These are phyloP conservation scores for Boletus tylopilopsis DNA, from an alignment of 768 basidiomycete genomes.

Conservation along the genomic window DNA sequence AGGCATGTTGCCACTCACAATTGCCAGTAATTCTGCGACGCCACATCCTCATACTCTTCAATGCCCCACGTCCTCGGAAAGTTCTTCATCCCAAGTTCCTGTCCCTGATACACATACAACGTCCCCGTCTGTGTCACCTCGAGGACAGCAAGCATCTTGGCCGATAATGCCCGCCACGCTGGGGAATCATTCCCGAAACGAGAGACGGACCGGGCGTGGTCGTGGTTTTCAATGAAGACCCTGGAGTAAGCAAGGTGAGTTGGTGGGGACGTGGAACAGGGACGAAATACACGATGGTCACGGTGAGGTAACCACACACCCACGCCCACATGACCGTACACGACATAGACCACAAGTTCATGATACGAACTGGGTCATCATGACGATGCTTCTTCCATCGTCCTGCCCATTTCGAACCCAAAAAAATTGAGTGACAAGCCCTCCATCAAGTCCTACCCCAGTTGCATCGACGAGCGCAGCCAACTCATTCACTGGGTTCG, in stretches of 20 bases:
- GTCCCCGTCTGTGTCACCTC: conserved; percentile 62
- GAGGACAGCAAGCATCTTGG: conserved; percentile 57
- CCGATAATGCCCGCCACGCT: conserved; percentile 53
- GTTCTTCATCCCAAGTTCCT: conserved; percentile 67
- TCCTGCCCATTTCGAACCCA: not conserved
- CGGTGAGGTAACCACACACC: no score
- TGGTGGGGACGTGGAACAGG: not conserved
- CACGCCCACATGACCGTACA: no score
- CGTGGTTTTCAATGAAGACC: conserved; percentile 40
- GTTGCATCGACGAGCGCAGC: not conserved
- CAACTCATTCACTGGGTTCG: conserved; percentile 13
- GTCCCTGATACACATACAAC: conserved; percentile 69
- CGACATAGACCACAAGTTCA: no score
- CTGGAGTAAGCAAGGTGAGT: conserved; percentile 27
- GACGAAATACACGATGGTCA: conserved; percentile 14
- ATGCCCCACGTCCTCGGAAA: conserved; percentile 41
- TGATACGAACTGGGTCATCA: no score
- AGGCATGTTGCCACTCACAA: no score
- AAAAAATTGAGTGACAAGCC: conserved; percentile 4
- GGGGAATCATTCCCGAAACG: conserved; percentile 48
- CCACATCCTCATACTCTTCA: no score
- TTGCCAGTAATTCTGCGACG: no score
- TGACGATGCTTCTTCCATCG: no score
- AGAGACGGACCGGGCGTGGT: conserved; percentile 46
- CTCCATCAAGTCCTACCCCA: no score